Percentiles rank a stretch among this genome's conserved stretches.
Conservation (phyloP, 192 early-diverging fungal species). For the Helicostylum pulchrum region DNA sequence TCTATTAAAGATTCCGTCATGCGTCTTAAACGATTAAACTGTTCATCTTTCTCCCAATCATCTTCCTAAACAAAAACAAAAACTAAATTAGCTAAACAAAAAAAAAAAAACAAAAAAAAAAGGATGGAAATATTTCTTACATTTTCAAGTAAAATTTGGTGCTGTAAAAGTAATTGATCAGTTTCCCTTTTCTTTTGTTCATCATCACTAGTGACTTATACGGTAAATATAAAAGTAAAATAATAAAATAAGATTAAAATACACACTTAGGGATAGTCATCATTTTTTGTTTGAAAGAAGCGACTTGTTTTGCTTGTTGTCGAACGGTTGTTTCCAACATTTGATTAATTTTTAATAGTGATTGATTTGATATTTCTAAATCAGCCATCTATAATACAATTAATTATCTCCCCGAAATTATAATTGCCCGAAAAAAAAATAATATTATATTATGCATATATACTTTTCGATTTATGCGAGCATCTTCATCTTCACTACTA, state of each 20-base stretch:
- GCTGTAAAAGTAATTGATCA: no score
- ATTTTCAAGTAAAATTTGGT: no score
- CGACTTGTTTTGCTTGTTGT: conserved; percentile 47
- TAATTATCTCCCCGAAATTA: no score
- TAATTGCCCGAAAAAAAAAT: no score
- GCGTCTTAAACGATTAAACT: conserved; percentile 23
- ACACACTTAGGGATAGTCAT: no score
- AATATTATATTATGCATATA: no score
- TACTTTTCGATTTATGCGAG: no score
- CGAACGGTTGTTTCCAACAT: conserved; percentile 48
- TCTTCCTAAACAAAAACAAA: not conserved
- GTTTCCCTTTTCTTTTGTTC: no score
- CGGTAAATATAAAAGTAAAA: no score
- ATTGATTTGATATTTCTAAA: conserved; percentile 56
- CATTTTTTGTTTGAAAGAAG: conserved; percentile 40
- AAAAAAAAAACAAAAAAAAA: not conserved
- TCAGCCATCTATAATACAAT: conserved; percentile 38
- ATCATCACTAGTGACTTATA: no score
- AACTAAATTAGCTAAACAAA: not conserved
- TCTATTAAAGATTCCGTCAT: conserved; percentile 31
- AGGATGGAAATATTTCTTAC: not conserved
- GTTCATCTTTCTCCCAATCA: conserved; percentile 34
- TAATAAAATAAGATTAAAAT: no score
- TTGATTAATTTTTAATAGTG: conserved; percentile 45
- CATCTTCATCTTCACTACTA: no score